These are phyloP conservation scores for Camellia japonica DNA, from an alignment of 148 eudicot species.

Conservation along the genomic window DNA sequence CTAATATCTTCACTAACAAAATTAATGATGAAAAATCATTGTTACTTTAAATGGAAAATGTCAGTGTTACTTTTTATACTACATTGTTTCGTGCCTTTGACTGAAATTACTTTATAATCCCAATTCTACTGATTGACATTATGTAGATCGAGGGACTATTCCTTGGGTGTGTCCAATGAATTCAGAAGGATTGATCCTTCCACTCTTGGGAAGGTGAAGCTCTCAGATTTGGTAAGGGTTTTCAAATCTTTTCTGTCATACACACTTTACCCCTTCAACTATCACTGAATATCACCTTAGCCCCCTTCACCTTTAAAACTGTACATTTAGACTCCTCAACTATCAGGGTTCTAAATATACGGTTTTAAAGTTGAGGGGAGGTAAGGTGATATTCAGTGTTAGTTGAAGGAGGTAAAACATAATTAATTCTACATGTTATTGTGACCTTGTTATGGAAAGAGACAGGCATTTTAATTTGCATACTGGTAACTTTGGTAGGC, in stretches of 20 bases:
- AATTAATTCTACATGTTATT: not conserved
- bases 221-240: constrained; percentile 73
- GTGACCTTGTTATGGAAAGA: constrained; percentile 4
- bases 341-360: no score
- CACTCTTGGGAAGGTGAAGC: constrained; percentile 43
- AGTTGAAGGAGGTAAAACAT: no score
- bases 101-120: not conserved
- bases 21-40: not conserved
- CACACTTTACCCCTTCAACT: no score
- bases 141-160: constrained; percentile 55
- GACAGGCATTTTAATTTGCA: constrained; percentile 12
- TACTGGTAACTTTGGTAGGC: constrained; percentile 43
- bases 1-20: not conserved
- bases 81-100: not conserved
- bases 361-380: no score
- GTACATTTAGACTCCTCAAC: no score
- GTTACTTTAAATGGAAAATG: not conserved
- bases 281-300: no score
- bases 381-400: no score
- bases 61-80: not conserved
- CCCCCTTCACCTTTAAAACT: no score
- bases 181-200: constrained; percentile 35
- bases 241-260: not conserved
- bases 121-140: constrained; percentile 20
- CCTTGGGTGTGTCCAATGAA: constrained; percentile 32